Evolutionary conservation across 1,284 basidiomycete species (phyloP).

Genomic region (Coriolopsis trogii): DNA sequence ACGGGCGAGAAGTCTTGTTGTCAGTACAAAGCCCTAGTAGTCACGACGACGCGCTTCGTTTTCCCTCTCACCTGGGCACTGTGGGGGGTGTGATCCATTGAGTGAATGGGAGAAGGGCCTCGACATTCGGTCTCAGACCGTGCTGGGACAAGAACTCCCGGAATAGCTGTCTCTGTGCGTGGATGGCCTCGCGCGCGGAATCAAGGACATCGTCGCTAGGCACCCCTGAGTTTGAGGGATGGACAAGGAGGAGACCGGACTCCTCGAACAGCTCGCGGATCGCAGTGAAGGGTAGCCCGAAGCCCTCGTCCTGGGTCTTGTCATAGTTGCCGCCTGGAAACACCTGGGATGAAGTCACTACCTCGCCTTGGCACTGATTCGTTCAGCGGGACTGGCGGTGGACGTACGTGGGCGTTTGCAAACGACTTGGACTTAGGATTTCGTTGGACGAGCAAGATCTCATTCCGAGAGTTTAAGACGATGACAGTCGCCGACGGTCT

Average conservation of each 20-base stretch:
- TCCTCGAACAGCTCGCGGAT: conserved; percentile 78
- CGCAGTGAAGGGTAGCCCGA: conserved; percentile 54
- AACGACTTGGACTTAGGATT: conserved; percentile 65
- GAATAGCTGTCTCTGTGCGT: conserved; percentile 53
- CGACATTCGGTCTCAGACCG: conserved; percentile 44
- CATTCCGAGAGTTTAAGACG: conserved; percentile 63
- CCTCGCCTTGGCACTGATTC: no score
- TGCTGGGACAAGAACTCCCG: conserved; percentile 53
- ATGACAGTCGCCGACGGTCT: conserved; percentile 67
- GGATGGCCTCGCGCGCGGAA: conserved; percentile 56
- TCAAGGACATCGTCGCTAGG: conserved; percentile 48
- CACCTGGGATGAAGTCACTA: no score
- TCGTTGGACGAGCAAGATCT: conserved; percentile 68
- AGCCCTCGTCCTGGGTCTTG: conserved; percentile 53
- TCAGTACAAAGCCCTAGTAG: no score
- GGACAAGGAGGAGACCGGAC: conserved; percentile 66
- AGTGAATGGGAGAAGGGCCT: conserved; percentile 63
- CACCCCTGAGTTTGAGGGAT: conserved; percentile 30
- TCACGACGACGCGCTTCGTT: no score
- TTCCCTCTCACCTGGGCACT: conserved; percentile 46
- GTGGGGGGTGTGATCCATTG: conserved; percentile 68
- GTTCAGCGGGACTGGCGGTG: no score
- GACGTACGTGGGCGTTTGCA: conserved; percentile 64
- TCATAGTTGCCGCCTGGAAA: conserved; percentile 77
- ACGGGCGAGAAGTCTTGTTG: neutral